Percentiles rank a stretch among this genome's conserved stretches.
Conservation (phyloP, 1,139 yeast genomes). For the Geotrichum phurueaensis region DNA sequence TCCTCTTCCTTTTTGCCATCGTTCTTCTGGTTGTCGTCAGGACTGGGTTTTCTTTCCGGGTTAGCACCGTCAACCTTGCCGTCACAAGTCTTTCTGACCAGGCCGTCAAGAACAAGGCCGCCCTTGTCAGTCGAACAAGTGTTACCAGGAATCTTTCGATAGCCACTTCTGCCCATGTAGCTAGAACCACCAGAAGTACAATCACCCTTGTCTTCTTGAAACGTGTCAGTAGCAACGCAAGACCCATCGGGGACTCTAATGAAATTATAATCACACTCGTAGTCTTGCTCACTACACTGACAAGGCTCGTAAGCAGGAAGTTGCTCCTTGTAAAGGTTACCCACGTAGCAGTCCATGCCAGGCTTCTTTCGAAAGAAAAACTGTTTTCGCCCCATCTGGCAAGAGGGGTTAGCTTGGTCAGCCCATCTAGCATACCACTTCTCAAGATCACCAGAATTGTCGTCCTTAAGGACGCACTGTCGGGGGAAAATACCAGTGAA, state of each 20-base stretch:
- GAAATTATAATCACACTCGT: slow-evolving; percentile 68
- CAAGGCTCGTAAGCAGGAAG: slow-evolving; percentile 54
- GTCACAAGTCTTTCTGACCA: slow-evolving; percentile 22
- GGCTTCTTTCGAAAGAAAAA: slow-evolving; percentile 62
- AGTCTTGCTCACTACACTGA: slow-evolving; percentile 58
- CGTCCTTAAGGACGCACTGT: slow-evolving; percentile 37
- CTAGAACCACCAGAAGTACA: slow-evolving; percentile 34
- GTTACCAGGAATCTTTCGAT: slow-evolving; percentile 46
- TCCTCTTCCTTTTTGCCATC: slow-evolving; percentile 25
- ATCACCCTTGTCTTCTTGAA: slow-evolving; percentile 20
- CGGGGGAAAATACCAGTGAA: slow-evolving; percentile 50
- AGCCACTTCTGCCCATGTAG: slow-evolving; percentile 32
- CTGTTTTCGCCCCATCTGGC: slow-evolving; percentile 71
- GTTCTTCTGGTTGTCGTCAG: slow-evolving; percentile 23
- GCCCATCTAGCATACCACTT: slow-evolving; percentile 56
- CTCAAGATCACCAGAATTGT: slow-evolving; percentile 58
- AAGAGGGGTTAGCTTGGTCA: slow-evolving; percentile 46
- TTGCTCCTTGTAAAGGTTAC: slow-evolving; percentile 54
- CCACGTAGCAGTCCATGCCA: slow-evolving; percentile 63
- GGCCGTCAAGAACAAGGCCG: slow-evolving; percentile 25
- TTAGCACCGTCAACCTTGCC: slow-evolving; percentile 9
- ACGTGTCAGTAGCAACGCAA: slow-evolving; percentile 50
- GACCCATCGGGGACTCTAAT: slow-evolving; percentile 39
- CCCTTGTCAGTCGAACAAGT: slow-evolving; percentile 36
- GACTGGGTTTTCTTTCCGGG: slow-evolving; percentile 2